These are phyloP conservation scores for Erodium moschatum DNA, from an alignment of 441 rosid genomes.

Conservation along the genomic window DNA sequence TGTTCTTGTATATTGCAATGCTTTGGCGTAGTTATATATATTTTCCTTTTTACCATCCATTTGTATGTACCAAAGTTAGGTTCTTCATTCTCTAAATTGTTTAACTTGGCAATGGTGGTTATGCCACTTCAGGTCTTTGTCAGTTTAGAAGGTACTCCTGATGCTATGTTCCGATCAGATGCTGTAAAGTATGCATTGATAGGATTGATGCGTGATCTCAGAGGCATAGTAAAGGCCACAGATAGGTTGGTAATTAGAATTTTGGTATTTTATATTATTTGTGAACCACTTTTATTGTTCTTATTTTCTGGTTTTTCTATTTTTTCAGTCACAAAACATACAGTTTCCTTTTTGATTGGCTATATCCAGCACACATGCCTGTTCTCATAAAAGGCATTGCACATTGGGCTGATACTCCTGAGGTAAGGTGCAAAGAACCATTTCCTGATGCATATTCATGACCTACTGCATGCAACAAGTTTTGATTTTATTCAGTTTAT, in stretches of 20 bases:
- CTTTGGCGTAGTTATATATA: too few relatives aligned
- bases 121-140: conserved; percentile 46
- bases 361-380: conserved; percentile 44
- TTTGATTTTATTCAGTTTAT: conserved; percentile 47
- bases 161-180: conserved; percentile 81
- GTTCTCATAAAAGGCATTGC: too few relatives aligned
- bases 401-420: too few relatives aligned
- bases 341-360: conserved; percentile 91
- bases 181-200: conserved; percentile 78
- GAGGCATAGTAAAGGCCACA: conserved; percentile 97
- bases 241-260: conserved; percentile 43
- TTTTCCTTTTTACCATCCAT: too few relatives aligned
- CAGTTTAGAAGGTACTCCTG: conserved; percentile 79
- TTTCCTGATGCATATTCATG: conserved; percentile 35
- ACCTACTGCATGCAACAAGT: conserved; percentile 84
- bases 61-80: too few relatives aligned
- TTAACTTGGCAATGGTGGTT: neutral
- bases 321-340: conserved; percentile 81
- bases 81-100: neutral
- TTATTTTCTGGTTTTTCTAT: neutral
- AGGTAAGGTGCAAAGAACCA: too few relatives aligned
- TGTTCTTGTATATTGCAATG: too few relatives aligned
- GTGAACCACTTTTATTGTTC: neutral
- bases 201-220: conserved; percentile 92
- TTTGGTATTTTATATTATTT: neutral